Evolutionary conservation across 305 asterid genomes (phyloP), one percentile per base, ranked within the genome.

Genomic region (Solanum hybrid): DNA sequence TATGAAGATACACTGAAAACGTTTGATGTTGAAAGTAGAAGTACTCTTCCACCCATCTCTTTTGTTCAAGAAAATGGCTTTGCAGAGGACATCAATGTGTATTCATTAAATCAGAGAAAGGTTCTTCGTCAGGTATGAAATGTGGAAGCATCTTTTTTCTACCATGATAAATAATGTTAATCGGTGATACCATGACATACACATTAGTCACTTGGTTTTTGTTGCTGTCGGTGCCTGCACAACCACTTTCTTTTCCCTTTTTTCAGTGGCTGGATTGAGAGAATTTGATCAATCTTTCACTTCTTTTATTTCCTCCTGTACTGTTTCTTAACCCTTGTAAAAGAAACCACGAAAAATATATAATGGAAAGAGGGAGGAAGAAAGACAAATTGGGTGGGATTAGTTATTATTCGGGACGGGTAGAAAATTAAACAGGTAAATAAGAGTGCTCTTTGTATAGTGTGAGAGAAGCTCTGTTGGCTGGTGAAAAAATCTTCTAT

Each of bases 61-160:
- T 89, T 94, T 85, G 94, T 82, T 89, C 93, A 93, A 74, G 98
- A 95, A 90, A 95, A 93, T 86, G 94, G 95, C 79, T 91, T 86
- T 82, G 89, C 85, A 83, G 97, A 95, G 89, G 95, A 93, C 24
- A 95, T 93, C 34, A 84, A 78, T 87, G 84, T 81, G 84, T 96
- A 93, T 74, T 97, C 96, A 33, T 86, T 97, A 90, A 92, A 91
- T 90, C 94, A 94, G 42, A 94, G 99, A 93, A 95, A 80, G 93
- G 92, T 90, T 71, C 96, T 97, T 89, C 99, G 99, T 82, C 96
- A 96, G 99, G 99, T 97, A 93, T 88, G 92, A 42, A 89, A 85
- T 81, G 80, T 20, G 75, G 74, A 90, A 90, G 79, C 92, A 61
- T 86, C 24, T 22, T 33, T 57, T 86, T 61, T 61, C 77, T 64